Base-by-base conservation (phyloP, 768 basidiomycete species). In the Rhodocollybia butyracea region DNA sequence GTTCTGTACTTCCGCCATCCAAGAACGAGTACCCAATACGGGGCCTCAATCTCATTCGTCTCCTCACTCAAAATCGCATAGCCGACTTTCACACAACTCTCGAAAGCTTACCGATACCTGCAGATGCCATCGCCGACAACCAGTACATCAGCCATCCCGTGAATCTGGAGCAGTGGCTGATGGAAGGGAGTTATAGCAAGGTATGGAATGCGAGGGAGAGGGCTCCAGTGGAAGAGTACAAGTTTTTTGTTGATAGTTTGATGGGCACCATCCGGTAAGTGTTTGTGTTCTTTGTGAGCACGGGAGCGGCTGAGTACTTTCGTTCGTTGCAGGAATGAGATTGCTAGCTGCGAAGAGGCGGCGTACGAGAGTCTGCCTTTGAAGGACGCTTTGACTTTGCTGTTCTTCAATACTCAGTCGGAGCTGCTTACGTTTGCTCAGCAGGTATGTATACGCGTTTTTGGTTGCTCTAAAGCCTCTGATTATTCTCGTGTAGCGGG, bases 131-230 rank as follows among this genome's bases (percentile, higher is more conserved):
- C 58, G 73, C 77, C 29, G 76, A 83, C 30, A 89, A 89, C 67
- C 81, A 84, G 5, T 92, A 78, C 67, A 84, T 94, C 64, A 79
- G 82, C 51, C 93, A 94, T 67, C 91, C 92, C 12, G 88, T 94
- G 55, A 91, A 94, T 68, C 83, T 95, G 58, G 96, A 99, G 69
- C 80, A 90, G 47, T 98, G 95, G 91, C 80, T 98, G 42, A 99
- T 99, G 96, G 96, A 98, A 69, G 96, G 96, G 36, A 90, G 89
- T 64, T 99, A 98, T 70, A 93, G 91, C 72, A 96, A 96, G 69
- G 96, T 98, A 11, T 99, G 95, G 91, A 86, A 90, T 64, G 95
- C 95, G 34, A 83, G 94, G 60, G 91, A 91, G 60, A 87, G 94
- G 63, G 91, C 94, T 1, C 94, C 95, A 1, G 84, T 90, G 34